A percentile compares a stretch with the other conserved stretches of the same genome.
Conservation (phyloP, 495 filamentous ascomycete species). For the Xylaria venustula region DNA sequence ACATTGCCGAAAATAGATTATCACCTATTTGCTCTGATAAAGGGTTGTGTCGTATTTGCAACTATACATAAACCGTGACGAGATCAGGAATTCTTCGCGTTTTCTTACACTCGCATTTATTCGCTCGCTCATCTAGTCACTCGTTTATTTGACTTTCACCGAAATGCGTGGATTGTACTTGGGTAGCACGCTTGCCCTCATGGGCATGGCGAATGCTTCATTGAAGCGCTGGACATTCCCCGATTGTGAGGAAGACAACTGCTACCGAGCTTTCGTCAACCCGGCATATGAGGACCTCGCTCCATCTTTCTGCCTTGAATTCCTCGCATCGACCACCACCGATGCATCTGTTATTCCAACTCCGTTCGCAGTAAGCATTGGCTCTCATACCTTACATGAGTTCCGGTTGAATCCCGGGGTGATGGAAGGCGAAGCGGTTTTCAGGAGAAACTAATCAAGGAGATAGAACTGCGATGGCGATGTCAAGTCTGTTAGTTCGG, state of each 20-base stretch:
- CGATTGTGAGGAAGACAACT: slow-evolving; percentile 27
- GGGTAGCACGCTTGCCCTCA: background rate
- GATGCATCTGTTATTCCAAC: slow-evolving; percentile 26
- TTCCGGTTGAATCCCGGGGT: background rate
- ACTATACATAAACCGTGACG: background rate
- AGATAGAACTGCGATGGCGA: slow-evolving; percentile 21
- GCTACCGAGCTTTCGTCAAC: slow-evolving; percentile 28
- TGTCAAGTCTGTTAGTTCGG: slow-evolving; percentile 20
- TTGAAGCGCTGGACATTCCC: background rate
- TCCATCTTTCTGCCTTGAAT: slow-evolving; percentile 20
- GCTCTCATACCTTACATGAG: background rate
- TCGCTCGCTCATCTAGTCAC: background rate
- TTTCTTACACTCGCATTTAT: background rate
- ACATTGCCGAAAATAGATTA: background rate
- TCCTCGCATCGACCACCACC: slow-evolving; percentile 24
- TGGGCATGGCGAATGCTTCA: background rate
- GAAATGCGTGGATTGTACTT: slow-evolving; percentile 1
- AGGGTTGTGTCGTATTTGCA: background rate
- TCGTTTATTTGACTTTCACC: background rate
- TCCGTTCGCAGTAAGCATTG: slow-evolving; percentile 12
- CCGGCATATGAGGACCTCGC: slow-evolving; percentile 16
- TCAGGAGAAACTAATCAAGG: background rate
- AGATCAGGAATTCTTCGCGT: background rate
- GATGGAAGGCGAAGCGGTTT: background rate
- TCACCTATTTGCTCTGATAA: background rate